Base-by-base conservation (phyloP, 441 rosid species). In the Hypseocharis bilobata region DNA sequence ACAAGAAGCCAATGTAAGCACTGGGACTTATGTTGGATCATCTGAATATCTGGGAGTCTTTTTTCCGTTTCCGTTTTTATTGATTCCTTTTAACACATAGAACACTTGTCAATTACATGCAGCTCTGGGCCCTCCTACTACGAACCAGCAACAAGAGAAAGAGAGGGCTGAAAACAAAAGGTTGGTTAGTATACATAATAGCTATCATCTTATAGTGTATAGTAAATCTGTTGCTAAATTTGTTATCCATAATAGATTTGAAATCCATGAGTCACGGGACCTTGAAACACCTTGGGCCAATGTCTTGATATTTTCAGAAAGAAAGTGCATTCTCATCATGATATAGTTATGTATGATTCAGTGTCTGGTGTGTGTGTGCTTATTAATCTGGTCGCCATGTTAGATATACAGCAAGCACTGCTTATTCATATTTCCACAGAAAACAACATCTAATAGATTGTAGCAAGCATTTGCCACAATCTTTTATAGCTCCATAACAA, bases 1-100 rank as follows among this genome's bases (percentile, higher is more conserved):
- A 29, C 67, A 44, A 83, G 87, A 82, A 82, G 88, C 57, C 82
- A 61, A 81, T 85, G 86, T 87, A 82, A 77, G 62, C 29, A 22
- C 23, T 42, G 30, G 19, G 27, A 29, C 32, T 38, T n/a, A 54
- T 58, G 23, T 25, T 32, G 28, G 22, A 13, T 60, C 6, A 8
- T 66, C 28, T 45, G 17, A 20, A 32, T 62, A 3, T 62, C 1
- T 47, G 17, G 4, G 1, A 29, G 45, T 60, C 7, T 23, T 16
- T 29, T 58, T 57, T n/a, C 22, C 60, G 19, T 55, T 51, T 71
- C 0, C 22, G 5, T 67, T 19, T 2, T 16, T 47, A 47, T 16
- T 44, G 4, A 14, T 13, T 44, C 19, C 49, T n/a, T 44, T 3
- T 51, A 20, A 17, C 23, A 68, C 29, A 40, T 42, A 10, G 49